phyloP scores from a whole-genome alignment of 805 yeast genomes.

The Kuraishia floccosa region DNA sequence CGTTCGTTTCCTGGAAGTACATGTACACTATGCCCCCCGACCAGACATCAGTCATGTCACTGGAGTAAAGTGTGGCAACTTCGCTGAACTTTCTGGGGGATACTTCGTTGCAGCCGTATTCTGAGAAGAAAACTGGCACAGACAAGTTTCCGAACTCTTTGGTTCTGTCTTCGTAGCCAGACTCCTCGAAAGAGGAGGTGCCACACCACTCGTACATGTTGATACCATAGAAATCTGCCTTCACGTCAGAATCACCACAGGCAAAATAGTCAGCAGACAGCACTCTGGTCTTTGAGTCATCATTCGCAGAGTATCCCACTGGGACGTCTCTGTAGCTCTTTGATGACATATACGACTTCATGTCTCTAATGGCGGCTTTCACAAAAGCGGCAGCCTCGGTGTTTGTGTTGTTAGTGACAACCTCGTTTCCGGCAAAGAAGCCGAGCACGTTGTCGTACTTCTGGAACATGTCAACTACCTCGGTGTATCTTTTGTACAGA shows the following conservation, averaged over 20 bases:
- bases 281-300: constrained; percentile 72
- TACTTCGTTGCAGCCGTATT: constrained; percentile 74
- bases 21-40: constrained; percentile 91
- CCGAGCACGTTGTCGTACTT: constrained; percentile 78
- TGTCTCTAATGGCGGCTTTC: constrained; percentile 92
- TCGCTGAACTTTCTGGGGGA: constrained; percentile 73
- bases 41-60: constrained; percentile 81
- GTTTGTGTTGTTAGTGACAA: constrained; percentile 71
- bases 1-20: constrained; percentile 78
- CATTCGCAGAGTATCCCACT: constrained; percentile 90
- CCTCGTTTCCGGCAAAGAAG: constrained; percentile 97
- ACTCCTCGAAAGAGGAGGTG: constrained; percentile 36
- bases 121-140: constrained; percentile 80
- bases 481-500: constrained; percentile 65
- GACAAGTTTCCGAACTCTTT: constrained; percentile 59
- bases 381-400: constrained; percentile 90
- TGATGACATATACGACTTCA: constrained; percentile 59
- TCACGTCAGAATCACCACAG: constrained; percentile 62
- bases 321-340: constrained; percentile 71
- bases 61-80: constrained; percentile 53
- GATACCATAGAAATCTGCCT: constrained; percentile 72
- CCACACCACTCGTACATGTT: constrained; percentile 92
- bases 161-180: constrained; percentile 68
- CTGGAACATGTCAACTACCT: constrained; percentile 72
- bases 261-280: constrained; percentile 75